Percentiles rank a stretch among this genome's conserved stretches.
These are phyloP conservation scores for Exophiala alcalophila DNA, from an alignment of 2,329 filamentous ascomycete species.

Conservation along the genomic window DNA sequence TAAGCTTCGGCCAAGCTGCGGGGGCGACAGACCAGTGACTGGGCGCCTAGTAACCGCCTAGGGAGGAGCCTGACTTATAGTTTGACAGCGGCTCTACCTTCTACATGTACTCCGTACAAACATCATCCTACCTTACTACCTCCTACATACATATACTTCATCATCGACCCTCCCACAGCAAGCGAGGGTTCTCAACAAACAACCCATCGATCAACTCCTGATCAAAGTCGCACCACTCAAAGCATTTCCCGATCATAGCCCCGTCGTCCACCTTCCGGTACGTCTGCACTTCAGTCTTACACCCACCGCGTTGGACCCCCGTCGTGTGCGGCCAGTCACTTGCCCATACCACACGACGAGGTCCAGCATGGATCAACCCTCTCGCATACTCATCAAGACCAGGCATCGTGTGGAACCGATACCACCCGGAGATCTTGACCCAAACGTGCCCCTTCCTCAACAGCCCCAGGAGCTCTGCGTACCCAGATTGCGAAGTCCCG, in stretches of 20 bases:
- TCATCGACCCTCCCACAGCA: neutral
- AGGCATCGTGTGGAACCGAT: neutral
- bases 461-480: neutral
- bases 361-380: neutral
- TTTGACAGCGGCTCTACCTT: too few species aligned
- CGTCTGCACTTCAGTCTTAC: neutral
- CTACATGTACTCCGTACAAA: too few species aligned
- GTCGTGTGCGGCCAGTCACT: neutral
- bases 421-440: neutral
- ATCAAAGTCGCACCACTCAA: constrained; percentile 1
- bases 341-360: neutral
- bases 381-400: neutral
- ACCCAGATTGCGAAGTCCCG: neutral
- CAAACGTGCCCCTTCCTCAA: neutral
- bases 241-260: neutral
- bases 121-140: too few species aligned
- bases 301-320: neutral
- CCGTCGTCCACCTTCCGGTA: constrained; percentile 1
- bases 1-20: too few species aligned
- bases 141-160: too few species aligned
- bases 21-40: too few species aligned
- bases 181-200: neutral
- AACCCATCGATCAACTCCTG: neutral
- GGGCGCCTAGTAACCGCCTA: too few species aligned
- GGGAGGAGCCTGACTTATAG: too few species aligned